Evolutionary conservation across 2,329 filamentous ascomycete species (phyloP).

Genomic region (Pestalotiopsis sp.): DNA sequence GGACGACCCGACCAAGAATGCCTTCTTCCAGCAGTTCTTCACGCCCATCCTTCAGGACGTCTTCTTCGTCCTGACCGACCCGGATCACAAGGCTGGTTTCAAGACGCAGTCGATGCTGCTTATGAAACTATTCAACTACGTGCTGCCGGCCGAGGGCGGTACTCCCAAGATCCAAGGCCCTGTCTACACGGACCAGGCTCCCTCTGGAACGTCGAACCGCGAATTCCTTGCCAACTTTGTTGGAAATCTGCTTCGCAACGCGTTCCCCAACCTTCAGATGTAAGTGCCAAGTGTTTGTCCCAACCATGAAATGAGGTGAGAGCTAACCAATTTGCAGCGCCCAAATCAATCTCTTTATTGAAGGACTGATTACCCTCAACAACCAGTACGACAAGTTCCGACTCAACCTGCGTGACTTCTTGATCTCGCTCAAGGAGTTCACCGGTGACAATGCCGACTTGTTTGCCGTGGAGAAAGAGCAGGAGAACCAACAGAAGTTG

Average conservation of each 20-base stretch:
- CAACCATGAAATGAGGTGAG: slow-evolving; percentile 10
- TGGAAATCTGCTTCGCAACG: slow-evolving; percentile 78
- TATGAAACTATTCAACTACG: slow-evolving; percentile 94
- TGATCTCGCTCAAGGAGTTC: slow-evolving; percentile 97
- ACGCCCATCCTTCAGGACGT: slow-evolving; percentile 95
- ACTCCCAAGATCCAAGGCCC: slow-evolving; percentile 88
- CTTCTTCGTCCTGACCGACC: slow-evolving; percentile 96
- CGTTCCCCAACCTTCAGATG: slow-evolving; percentile 91
- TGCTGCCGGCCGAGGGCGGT: slow-evolving; percentile 69
- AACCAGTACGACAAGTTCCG: slow-evolving; percentile 94
- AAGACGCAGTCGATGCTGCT: slow-evolving; percentile 95
- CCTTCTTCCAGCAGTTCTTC: slow-evolving; percentile 98
- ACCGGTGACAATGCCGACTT: slow-evolving; percentile 93
- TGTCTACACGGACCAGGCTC: slow-evolving; percentile 87
- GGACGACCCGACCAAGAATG: slow-evolving; percentile 81
- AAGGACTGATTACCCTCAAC: slow-evolving; percentile 85
- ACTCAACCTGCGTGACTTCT: slow-evolving; percentile 91
- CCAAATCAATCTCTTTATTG: slow-evolving; percentile 89
- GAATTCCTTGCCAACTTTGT: slow-evolving; percentile 92
- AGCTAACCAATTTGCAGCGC: slow-evolving; percentile 54
- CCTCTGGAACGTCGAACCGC: slow-evolving; percentile 80
- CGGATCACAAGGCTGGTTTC: slow-evolving; percentile 98
- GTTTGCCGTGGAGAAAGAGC: slow-evolving; percentile 91
- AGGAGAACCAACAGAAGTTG: slow-evolving; percentile 82
- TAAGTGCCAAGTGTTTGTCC: slow-evolving; percentile 49